These are phyloP conservation scores for Intubia oerlemansii DNA, from an alignment of 2,329 filamentous ascomycete species.

Conservation along the genomic window DNA sequence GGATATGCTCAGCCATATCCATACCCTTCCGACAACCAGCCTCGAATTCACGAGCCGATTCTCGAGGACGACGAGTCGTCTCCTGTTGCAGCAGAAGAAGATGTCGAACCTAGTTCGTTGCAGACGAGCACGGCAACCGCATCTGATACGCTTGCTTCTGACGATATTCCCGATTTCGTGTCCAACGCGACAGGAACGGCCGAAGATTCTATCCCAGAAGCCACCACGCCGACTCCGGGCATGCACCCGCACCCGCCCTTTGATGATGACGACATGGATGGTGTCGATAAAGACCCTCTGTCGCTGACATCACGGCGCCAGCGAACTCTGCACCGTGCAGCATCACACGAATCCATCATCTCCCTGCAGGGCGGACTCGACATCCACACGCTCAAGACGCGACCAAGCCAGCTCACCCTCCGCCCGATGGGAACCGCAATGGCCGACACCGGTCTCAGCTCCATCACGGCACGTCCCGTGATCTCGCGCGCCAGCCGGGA, in stretches of 20 bases:
- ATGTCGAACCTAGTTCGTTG: no score
- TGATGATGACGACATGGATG: no score
- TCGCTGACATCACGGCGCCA: no score
- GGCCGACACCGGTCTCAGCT: conserved; percentile 33
- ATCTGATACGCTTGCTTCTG: no score
- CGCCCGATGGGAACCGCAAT: conserved; percentile 28
- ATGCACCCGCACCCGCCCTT: no score
- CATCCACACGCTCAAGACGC: conserved; percentile 59
- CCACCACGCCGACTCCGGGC: no score
- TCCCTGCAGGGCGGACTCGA: conserved; percentile 76
- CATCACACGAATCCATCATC: conserved; percentile 76
- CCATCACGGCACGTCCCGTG: conserved; percentile 38
- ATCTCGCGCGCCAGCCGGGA: conserved; percentile 19
- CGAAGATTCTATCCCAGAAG: no score
- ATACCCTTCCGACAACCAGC: neutral
- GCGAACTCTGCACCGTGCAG: conserved; percentile 36
- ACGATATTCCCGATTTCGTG: no score
- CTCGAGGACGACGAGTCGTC: conserved; percentile 5
- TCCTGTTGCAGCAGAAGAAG: no score
- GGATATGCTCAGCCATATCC: conserved; percentile 1
- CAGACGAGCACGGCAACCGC: no score
- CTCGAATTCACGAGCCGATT: conserved; percentile 2
- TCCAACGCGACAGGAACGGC: no score
- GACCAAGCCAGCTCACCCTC: conserved; percentile 53
- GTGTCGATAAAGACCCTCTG: no score